Conservation (phyloP, 768 basidiomycete species). For the Cyclocybe aegerita region DNA sequence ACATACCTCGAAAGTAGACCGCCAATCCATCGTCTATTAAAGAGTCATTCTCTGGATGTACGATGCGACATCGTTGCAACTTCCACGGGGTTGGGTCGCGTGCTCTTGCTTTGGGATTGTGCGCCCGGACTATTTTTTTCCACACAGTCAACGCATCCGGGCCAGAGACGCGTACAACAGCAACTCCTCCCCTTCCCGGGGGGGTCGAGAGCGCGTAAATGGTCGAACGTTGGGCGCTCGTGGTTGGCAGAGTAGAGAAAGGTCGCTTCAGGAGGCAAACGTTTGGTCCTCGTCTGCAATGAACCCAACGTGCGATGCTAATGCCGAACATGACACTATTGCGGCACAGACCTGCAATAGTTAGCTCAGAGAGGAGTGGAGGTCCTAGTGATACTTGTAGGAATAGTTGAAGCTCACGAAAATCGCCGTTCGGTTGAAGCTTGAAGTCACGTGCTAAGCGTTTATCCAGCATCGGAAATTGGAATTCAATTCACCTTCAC, state of each 20-base stretch:
- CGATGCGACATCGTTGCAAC: conserved; percentile 67
- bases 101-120: conserved; percentile 7
- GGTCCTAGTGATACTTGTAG: no score
- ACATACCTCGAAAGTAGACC: conserved; percentile 77
- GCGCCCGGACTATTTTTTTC: conserved; percentile 51
- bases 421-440: no score
- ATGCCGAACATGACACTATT: background rate
- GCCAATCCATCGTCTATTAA: conserved; percentile 78
- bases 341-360: no score
- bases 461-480: no score
- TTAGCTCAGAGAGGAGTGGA: no score
- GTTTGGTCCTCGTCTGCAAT: background rate
- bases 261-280: conserved; percentile 2
- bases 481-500: background rate
- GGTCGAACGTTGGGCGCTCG: conserved; percentile 63
- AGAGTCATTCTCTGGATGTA: conserved; percentile 60
- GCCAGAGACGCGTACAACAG: conserved; percentile 81
- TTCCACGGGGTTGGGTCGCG: conserved; percentile 57
- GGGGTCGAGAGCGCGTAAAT: conserved; percentile 90
- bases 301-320: no score
- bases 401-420: no score
- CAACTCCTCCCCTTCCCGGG: conserved; percentile 82
- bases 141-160: conserved; percentile 68
- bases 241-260: conserved; percentile 24
- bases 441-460: background rate